Percentiles rank a stretch among this genome's conserved stretches.
These are phyloP conservation scores for Eucalyptus sp. DNA, from an alignment of 345 rosid genomes.

Conservation along the genomic window DNA sequence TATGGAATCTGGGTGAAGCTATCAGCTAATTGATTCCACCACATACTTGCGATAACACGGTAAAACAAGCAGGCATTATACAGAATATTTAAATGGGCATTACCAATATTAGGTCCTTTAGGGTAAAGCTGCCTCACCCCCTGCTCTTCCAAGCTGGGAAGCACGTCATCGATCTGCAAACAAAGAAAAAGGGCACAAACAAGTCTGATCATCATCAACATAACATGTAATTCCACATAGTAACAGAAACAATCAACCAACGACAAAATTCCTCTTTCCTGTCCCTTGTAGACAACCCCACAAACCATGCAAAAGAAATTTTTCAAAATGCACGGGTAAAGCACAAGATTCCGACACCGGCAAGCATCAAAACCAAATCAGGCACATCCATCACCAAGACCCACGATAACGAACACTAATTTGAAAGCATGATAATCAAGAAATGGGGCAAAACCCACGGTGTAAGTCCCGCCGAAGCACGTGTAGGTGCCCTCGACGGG, in stretches of 20 bases:
- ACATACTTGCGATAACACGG: background rate
- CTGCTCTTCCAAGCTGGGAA: slow-evolving; percentile 88
- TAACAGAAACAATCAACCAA: background rate
- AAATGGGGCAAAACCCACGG: slow-evolving; percentile 22
- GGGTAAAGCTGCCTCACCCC: slow-evolving; percentile 78
- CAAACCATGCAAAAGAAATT: background rate
- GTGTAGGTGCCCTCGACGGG: slow-evolving; percentile 71
- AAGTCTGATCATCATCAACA: background rate
- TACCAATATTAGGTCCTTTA: slow-evolving; percentile 59
- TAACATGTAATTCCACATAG: background rate
- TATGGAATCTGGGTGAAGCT: background rate
- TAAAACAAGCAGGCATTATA: background rate
- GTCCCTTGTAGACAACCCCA: background rate
- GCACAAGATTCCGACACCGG: background rate
- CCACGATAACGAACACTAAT: background rate
- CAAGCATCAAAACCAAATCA: background rate
- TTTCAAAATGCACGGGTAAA: background rate
- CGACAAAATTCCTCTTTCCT: background rate
- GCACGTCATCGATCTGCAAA: slow-evolving; percentile 66
- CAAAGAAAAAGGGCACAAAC: background rate
- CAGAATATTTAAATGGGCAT: background rate
- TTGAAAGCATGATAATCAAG: background rate
- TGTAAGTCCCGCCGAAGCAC: slow-evolving; percentile 63
- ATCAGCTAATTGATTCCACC: background rate
- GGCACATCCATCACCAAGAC: background rate